Percentiles rank a stretch among this genome's conserved stretches.
These are phyloP conservation scores for Brassica rapa DNA, from an alignment of 345 rosid species.

Conservation along the genomic window DNA sequence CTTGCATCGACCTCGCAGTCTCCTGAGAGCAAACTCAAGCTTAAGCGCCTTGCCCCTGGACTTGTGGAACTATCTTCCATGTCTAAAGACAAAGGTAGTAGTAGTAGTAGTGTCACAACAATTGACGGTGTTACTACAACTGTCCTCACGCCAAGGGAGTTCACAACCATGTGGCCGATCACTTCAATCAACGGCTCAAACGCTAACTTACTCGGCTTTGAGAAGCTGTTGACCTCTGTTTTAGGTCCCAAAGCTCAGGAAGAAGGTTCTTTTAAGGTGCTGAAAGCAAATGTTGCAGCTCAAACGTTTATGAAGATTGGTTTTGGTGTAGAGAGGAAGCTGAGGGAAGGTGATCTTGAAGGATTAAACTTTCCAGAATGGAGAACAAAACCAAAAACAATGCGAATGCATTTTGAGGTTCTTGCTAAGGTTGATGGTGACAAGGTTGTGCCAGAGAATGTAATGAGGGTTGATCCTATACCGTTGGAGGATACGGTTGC, in stretches of 20 bases:
- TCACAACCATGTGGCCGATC: slow-evolving; percentile 86
- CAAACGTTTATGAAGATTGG: slow-evolving; percentile 87
- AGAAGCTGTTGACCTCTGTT: slow-evolving; percentile 68
- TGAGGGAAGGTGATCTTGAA: slow-evolving; percentile 59
- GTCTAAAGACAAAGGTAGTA: slow-evolving; percentile 44
- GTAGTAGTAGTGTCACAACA: slow-evolving; percentile 44
- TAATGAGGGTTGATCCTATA: slow-evolving; percentile 66
- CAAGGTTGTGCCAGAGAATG: slow-evolving; percentile 69
- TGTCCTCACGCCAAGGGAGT: slow-evolving; percentile 68
- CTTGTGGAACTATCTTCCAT: slow-evolving; percentile 72
- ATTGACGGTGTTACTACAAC: slow-evolving; percentile 46
- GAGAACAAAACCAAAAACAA: slow-evolving; percentile 78
- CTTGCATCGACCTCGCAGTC: slow-evolving; percentile 65
- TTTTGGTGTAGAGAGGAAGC: slow-evolving; percentile 76
- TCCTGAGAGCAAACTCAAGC: slow-evolving; percentile 66
- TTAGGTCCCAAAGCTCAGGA: slow-evolving; percentile 70
- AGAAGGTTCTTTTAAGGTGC: slow-evolving; percentile 73
- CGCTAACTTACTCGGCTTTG: slow-evolving; percentile 71
- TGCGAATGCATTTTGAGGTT: slow-evolving; percentile 85
- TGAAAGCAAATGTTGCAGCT: slow-evolving; percentile 80
- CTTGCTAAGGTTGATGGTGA: slow-evolving; percentile 84
- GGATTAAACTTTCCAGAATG: slow-evolving; percentile 55
- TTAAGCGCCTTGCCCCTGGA: slow-evolving; percentile 89
- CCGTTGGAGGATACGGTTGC: slow-evolving; percentile 65
- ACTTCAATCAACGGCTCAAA: slow-evolving; percentile 79